Evolutionary conservation across 2,329 filamentous ascomycete genomes (phyloP), one percentile per base, ranked within the genome.

Genomic region (Aspergillus thermomutatus): DNA sequence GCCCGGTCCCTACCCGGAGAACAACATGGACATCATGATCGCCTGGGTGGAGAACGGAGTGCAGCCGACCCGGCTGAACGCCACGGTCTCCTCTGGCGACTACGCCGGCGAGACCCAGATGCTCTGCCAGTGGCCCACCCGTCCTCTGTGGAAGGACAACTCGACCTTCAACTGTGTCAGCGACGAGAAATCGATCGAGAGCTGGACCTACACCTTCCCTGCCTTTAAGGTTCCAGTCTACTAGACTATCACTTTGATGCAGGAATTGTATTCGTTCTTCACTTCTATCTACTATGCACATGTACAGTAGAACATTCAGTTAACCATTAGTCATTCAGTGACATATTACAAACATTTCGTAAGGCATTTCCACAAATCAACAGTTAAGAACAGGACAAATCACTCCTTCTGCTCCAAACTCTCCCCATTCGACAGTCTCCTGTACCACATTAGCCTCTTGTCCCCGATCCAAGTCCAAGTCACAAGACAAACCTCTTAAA

Each of bases 11-110:
- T 80, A 74, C 63, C 79, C 77, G 0, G 67, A 79, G 64, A 75
- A 75, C 14, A 82, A 79, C 61, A 70, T 81, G 60, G 70, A 74
- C 60, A 73, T 67, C 1, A 69, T 82, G 62, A 79, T 84, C 50
- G 70, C 80, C 54, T 83, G 80, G 81, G 80, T 82, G 0, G 81
- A 83, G 70, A 75, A 79, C 11, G 78, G 75, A 2, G 66, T 74
- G 4, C 74, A 72, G 48, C 81, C 82, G 1, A 69, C 66, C 8
- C 75, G 69, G 0, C 63, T 84, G 40, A 78, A 78, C 45, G 77
- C 74, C 1, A 77, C 75, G 1, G 69, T 71, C 7, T 64, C 67
- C 9, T 64, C 66, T 3, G 69, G 74, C 60, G 34, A 60, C 8
- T 66, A 72, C 23, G 54, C 58, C 14, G 70, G 70, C 1, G 65